phyloP scores from a whole-genome alignment of 768 basidiomycete species.

The Phlegmacium glaucopus region DNA sequence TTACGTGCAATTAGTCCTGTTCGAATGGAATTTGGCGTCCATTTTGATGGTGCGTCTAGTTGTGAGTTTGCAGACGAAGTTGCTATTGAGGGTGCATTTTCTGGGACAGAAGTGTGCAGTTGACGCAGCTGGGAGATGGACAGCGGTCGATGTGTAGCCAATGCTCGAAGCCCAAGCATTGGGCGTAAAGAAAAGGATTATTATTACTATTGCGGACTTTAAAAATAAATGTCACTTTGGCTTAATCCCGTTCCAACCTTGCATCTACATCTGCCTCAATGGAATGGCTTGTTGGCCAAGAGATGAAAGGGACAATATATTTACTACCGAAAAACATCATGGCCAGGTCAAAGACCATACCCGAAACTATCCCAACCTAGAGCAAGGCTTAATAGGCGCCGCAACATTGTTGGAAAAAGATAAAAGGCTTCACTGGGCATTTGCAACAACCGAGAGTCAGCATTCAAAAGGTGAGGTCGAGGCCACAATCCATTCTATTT shows the following conservation, averaged over 20 bases:
- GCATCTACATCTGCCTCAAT: constrained; percentile 24
- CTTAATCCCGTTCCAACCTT: too few species aligned
- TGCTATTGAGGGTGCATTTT: constrained; percentile 20
- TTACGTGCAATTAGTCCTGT: constrained; percentile 94
- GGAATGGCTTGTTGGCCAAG: constrained; percentile 79
- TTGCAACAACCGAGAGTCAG: constrained; percentile 21
- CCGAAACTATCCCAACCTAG: constrained; percentile 50
- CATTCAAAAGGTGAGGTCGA: constrained; percentile 20
- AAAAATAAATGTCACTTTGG: constrained; percentile 18
- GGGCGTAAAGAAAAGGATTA: background rate
- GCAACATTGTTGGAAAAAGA: constrained; percentile 45
- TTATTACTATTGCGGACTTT: constrained; percentile 16
- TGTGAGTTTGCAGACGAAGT: constrained; percentile 17
- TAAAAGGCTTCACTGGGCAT: constrained; percentile 53
- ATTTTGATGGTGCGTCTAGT: constrained; percentile 47
- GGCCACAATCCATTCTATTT: background rate
- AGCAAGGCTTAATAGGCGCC: constrained; percentile 53
- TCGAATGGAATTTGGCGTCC: constrained; percentile 82
- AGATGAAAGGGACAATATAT: constrained; percentile 35
- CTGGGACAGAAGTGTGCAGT: constrained; percentile 40
- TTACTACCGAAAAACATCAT: constrained; percentile 9
- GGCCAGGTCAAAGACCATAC: constrained; percentile 20
- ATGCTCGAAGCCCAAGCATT: constrained; percentile 55
- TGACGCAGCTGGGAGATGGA: constrained; percentile 29
- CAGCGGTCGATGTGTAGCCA: constrained; percentile 35